Base-by-base conservation (phyloP, 2,329 filamentous ascomycete genomes). In the Coniosporium tulheliwenetii region DNA sequence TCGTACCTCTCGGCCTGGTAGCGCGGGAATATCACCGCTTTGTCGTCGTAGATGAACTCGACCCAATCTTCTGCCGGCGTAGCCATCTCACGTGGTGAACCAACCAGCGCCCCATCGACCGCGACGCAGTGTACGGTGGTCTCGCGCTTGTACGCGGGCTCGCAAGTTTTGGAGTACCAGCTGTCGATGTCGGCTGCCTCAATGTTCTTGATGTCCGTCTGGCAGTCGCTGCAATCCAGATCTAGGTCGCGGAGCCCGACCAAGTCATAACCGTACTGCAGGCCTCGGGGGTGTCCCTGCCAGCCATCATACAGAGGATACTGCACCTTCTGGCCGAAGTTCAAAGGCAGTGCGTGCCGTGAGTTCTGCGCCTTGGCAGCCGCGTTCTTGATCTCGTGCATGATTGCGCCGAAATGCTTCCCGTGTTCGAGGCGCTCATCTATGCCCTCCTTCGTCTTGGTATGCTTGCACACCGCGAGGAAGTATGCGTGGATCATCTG, bases 401-500 rank as follows among this genome's bases (percentile, higher is more conserved):
- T 47, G 39, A 66, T 50, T 37, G 61, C 59, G n/a, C 56, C 58
- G 38, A 64, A 65, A 33, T 62, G 58, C 3, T 57, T 41, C 1
- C 54, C 58, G 43, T 65, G 61, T 29, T 45, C 45, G 16, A 65
- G 47, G 8, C 61, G 51, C 2, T 54, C 57, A 31, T 62, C 62
- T 30, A 44, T 44, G 1, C 48, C 49, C 35, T 54, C 53, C 5
- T 52, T 50, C 30, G 54, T 53, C 10, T 52, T 47, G 41, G 58
- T 53, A 2, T 54, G 52, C 8, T 59, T 60, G 39, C 62, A 65
- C 39, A 58, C 57, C n/a, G 64, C 51, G 2, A 65, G 51, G 42
- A 65, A 62, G 47, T 59, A 66, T 10, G 61, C 62, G 39, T 66
- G 62, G 31, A 65, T 63, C 62, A 65, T 65, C 36, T 66, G 63